phyloP scores from a whole-genome alignment of 2,329 filamentous ascomycete species.

The Cladosporium austrohemisphaericum region DNA sequence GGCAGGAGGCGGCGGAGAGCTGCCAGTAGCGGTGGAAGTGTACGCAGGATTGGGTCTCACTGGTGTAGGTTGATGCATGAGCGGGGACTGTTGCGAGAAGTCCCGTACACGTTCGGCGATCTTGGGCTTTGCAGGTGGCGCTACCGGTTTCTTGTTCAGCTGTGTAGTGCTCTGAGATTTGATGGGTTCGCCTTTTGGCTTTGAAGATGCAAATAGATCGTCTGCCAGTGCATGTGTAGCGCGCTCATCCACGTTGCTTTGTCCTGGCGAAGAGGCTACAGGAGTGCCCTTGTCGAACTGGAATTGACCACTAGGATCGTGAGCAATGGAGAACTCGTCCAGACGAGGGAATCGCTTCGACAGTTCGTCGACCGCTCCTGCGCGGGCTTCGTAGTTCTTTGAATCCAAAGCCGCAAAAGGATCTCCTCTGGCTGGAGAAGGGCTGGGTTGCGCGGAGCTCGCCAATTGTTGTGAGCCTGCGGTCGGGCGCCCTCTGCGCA shows the following conservation, averaged over 20 bases:
- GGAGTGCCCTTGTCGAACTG: slow-evolving; percentile 54
- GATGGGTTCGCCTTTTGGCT: slow-evolving; percentile 14
- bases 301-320: slow-evolving; percentile 79
- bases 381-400: slow-evolving; percentile 47
- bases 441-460: slow-evolving; percentile 48
- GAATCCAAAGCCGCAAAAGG: slow-evolving; percentile 89
- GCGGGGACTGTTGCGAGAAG: slow-evolving; percentile 15
- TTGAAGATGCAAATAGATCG: slow-evolving; percentile 63
- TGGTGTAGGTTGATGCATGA: slow-evolving; percentile 46
- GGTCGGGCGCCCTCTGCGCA: slow-evolving; percentile 79
- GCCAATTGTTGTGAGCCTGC: slow-evolving; percentile 39
- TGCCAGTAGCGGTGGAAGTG: slow-evolving; percentile 57
- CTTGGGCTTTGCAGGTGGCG: slow-evolving; percentile 16
- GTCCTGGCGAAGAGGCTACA: slow-evolving; percentile 31
- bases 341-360: slow-evolving; percentile 83
- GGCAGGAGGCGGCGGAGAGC: slow-evolving; percentile 38
- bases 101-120: slow-evolving; percentile 4
- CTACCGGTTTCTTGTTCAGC: slow-evolving; percentile 13
- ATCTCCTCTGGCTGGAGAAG: slow-evolving; percentile 60
- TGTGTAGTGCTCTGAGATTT: slow-evolving; percentile 17
- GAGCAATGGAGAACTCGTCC: slow-evolving; percentile 86
- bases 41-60: slow-evolving; percentile 44
- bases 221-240: slow-evolving; percentile 77
- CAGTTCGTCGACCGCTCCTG: slow-evolving; percentile 68
- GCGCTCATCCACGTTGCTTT: slow-evolving; percentile 57